Evolutionary conservation across 495 filamentous ascomycete species (phyloP).

Genomic region (Acidiella bohemica): DNA sequence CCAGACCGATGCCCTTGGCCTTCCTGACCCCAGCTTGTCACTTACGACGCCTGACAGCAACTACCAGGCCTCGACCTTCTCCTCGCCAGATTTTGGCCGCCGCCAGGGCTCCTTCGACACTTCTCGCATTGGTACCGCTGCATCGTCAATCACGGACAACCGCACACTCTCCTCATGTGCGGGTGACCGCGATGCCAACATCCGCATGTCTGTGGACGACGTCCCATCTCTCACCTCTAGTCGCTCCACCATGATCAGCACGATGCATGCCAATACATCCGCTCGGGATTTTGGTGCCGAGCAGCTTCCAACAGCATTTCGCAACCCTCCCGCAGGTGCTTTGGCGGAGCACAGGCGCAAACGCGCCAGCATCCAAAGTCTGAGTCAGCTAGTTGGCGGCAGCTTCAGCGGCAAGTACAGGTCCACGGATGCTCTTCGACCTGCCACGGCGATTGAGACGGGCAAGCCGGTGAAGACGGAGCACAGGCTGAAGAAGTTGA

Average conservation of each 20-base stretch:
- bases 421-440: conserved; percentile 57
- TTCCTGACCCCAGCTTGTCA: conserved; percentile 11
- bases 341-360: conserved; percentile 45
- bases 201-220: conserved; percentile 71
- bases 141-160: conserved; percentile 57
- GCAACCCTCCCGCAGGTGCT: background rate
- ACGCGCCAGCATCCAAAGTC: conserved; percentile 69
- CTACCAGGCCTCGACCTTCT: conserved; percentile 34
- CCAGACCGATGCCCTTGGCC: background rate
- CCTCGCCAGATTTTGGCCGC: conserved; percentile 32
- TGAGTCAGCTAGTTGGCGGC: conserved; percentile 69
- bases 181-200: conserved; percentile 48
- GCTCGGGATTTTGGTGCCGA: conserved; percentile 15
- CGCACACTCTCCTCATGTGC: conserved; percentile 48
- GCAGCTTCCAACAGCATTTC: background rate
- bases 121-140: conserved; percentile 55
- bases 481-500: conserved; percentile 48
- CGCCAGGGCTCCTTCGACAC: conserved; percentile 40
- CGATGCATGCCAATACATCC: conserved; percentile 26
- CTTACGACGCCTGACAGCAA: conserved; percentile 28
- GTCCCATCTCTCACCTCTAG: conserved; percentile 79
- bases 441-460: conserved; percentile 34
- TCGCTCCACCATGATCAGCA: conserved; percentile 71
- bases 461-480: conserved; percentile 53
- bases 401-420: conserved; percentile 70